Evolutionary conservation across 352 stramenopile species (phyloP).

Genomic region (Globisporangium paroecandrum): DNA sequence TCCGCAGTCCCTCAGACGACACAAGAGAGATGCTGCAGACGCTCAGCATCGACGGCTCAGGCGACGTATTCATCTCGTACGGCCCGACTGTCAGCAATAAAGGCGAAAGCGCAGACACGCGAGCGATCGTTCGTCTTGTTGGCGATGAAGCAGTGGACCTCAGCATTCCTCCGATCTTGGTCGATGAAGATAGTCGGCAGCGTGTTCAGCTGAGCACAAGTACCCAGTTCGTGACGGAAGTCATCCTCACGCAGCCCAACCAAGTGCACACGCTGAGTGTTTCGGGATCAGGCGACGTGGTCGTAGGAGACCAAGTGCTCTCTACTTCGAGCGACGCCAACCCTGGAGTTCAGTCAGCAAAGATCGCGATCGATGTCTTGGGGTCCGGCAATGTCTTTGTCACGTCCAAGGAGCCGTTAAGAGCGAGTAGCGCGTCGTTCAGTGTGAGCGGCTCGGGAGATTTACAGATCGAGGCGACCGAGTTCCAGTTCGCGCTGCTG

Average conservation of each 20-base stretch:
- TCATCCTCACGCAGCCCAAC: not conserved
- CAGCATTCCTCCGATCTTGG: too few relatives aligned
- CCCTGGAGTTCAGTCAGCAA: not conserved
- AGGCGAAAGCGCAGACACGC: not conserved
- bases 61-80: not conserved
- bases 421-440: not conserved
- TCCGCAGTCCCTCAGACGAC: not conserved
- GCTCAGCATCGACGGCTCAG: not conserved
- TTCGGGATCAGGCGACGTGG: not conserved
- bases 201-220: not conserved
- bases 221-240: not conserved
- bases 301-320: constrained; percentile 9
- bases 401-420: not conserved
- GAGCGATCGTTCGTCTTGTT: constrained; percentile 1
- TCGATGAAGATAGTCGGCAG: not conserved
- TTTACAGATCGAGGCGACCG: constrained; percentile 3
- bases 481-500: not conserved
- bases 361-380: not conserved
- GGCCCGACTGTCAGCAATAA: not conserved
- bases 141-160: not conserved
- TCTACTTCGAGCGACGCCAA: not conserved
- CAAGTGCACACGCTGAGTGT: not conserved
- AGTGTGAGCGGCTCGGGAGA: not conserved
- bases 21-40: not conserved
- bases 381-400: not conserved